Percentiles rank a stretch among this genome's conserved stretches.
phyloP scores from a whole-genome alignment of 2,329 filamentous ascomycete genomes.

The Helotiales sp. region DNA sequence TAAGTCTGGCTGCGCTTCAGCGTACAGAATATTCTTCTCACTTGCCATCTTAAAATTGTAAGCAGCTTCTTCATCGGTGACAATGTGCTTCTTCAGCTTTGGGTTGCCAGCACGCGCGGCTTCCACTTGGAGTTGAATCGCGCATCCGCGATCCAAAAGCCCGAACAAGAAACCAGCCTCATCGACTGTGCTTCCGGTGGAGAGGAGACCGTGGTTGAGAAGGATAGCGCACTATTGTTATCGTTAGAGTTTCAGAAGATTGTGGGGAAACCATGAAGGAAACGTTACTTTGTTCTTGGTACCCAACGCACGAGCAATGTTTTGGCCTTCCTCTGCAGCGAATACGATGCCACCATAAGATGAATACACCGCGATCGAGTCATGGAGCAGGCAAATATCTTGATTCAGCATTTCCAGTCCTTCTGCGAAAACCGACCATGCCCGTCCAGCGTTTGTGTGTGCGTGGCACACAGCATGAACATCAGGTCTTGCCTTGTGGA shows the following conservation, averaged over 20 bases:
- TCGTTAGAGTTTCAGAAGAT: background rate
- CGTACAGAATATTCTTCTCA: constrained; percentile 46
- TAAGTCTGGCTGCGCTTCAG: constrained; percentile 48
- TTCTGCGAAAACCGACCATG: constrained; percentile 65
- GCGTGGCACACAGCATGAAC: constrained; percentile 69
- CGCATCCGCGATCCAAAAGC: constrained; percentile 66
- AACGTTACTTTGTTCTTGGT: constrained; percentile 43
- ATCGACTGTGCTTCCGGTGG: constrained; percentile 70
- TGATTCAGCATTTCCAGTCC: constrained; percentile 71
- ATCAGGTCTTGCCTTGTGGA: constrained; percentile 65
- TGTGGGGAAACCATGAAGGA: background rate
- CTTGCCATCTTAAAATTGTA: constrained; percentile 53
- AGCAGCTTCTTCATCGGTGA: constrained; percentile 55
- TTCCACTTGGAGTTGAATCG: constrained; percentile 67
- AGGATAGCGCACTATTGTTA: constrained; percentile 59
- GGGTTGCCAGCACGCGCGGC: constrained; percentile 56
- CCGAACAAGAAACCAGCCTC: constrained; percentile 72
- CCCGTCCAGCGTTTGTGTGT: constrained; percentile 65
- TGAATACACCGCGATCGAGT: constrained; percentile 64
- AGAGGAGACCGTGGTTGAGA: constrained; percentile 71
- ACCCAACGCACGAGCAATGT: constrained; percentile 64
- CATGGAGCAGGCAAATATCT: constrained; percentile 65
- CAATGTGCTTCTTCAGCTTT: constrained; percentile 50
- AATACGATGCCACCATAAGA: constrained; percentile 66
- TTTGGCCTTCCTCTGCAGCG: constrained; percentile 60